Percentiles rank a stretch among this genome's conserved stretches.
Conservation (phyloP, 176 grass and related monocot genomes). For the Eragrostis curvula region DNA sequence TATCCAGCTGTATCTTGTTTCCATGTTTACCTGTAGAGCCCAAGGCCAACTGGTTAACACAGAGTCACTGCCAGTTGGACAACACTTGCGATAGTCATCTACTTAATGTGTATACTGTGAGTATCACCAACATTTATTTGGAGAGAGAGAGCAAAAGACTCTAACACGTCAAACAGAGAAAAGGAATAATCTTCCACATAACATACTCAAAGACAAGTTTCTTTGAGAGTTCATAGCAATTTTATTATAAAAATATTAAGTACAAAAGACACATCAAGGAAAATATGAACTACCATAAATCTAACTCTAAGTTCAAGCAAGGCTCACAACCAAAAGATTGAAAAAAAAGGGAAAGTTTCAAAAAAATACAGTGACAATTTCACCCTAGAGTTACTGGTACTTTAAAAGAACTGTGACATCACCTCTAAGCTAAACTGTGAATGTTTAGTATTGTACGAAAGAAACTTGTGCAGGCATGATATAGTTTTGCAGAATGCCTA, state of each 20-base stretch:
- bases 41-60: constrained; percentile 40
- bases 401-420: not conserved
- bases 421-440: not conserved
- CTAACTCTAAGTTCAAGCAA: not conserved
- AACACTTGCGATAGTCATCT: constrained; percentile 22
- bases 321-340: not conserved
- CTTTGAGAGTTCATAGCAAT: not conserved
- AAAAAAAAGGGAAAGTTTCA: not conserved
- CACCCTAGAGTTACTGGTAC: not conserved
- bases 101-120: not conserved
- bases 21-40: constrained; percentile 86
- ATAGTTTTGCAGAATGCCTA: not conserved
- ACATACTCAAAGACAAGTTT: not conserved
- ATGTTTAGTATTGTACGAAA: not conserved
- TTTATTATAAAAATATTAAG: not conserved
- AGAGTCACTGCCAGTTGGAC: constrained; percentile 3
- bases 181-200: not conserved
- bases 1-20: constrained; percentile 83
- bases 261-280: not conserved
- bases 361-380: not conserved
- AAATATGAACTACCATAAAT: constrained; percentile 8
- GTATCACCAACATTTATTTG: constrained; percentile 25
- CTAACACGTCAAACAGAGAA: not conserved
- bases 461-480: not conserved
- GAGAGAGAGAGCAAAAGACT: not conserved